Conservation (phyloP, 495 filamentous ascomycete species). For the Penicillium turbatum region DNA sequence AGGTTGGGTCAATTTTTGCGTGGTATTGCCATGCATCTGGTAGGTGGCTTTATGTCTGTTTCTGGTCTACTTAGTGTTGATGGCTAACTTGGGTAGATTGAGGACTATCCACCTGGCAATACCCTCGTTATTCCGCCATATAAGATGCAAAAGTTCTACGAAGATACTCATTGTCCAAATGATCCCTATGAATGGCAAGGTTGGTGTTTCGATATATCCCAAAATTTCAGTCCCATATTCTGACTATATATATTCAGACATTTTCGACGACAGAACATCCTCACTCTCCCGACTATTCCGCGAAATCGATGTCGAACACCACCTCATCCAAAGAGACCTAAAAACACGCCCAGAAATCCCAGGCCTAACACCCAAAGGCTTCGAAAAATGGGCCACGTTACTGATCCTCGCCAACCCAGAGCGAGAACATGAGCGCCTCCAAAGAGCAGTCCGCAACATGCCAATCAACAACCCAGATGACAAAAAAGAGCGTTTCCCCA, state of each 20-base stretch:
- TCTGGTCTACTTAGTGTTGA: not conserved
- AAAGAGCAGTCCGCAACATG: constrained; percentile 67
- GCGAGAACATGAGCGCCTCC: constrained; percentile 68
- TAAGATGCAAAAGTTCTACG: constrained; percentile 79
- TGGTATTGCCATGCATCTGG: constrained; percentile 74
- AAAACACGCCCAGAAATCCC: constrained; percentile 64
- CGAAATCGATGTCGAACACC: constrained; percentile 73
- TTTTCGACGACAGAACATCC: constrained; percentile 34
- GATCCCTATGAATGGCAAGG: constrained; percentile 67
- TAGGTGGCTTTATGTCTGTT: constrained; percentile 35
- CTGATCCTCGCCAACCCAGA: constrained; percentile 75
- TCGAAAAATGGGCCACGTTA: constrained; percentile 69
- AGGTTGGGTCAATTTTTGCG: constrained; percentile 68
- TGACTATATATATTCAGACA: constrained; percentile 31
- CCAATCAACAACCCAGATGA: constrained; percentile 72
- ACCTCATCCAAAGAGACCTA: constrained; percentile 64
- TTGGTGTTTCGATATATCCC: constrained; percentile 22
- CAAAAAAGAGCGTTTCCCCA: constrained; percentile 70
- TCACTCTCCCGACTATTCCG: constrained; percentile 65
- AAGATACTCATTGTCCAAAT: constrained; percentile 53
- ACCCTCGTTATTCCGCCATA: constrained; percentile 75
- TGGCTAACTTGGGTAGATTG: constrained; percentile 54
- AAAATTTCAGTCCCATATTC: not conserved
- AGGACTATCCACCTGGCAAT: constrained; percentile 67
- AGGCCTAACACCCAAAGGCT: constrained; percentile 74